Base-by-base conservation (phyloP, 2,329 filamentous ascomycete species). In the Bertia moriformis region DNA sequence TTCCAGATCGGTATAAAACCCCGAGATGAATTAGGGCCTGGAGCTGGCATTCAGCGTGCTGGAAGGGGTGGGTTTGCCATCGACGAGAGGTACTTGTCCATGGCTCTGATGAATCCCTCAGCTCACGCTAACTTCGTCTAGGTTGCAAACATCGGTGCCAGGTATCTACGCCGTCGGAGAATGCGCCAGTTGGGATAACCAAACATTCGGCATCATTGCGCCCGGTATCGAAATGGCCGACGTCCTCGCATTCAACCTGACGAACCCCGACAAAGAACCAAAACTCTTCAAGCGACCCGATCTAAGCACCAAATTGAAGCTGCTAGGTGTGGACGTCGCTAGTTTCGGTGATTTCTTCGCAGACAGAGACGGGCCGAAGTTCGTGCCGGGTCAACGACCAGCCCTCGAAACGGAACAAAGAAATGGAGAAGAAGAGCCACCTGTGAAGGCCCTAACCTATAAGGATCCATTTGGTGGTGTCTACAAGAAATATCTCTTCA, bases 321-420 rank as follows among this genome's bases (percentile, higher is more conserved):
- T 94, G 0, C 67, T 94, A 0, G 87, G 87, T 0, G 85, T 94
- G 5, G 84, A 94, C 46, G 88, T 94, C 3, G 88, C 88, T 14
- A 91, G 83, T 51, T 94, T 94, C 52, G 87, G 88, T 0, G 88
- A 94, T 54, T 94, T 88, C 63, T 94, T 94, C 47, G 87, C 87
- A 0, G 87, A 94, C 49, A 67, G 83, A 19, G 83, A 93, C 51
- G 86, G 86, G 0, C 84, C 85, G 0, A 81, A 79, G 45, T 68
- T 77, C 37, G 62, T 89, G n/a, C 86, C 84, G 0, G 66, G 59
- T 55, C 3, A 67, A 60, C 45, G 60, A 53, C 43, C 46, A 44
- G 44, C 57, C 73, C 29, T 69, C 69, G 50, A 65, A 57, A 24
- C 54, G 71, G 32, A 75, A 67, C 3, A n/a, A n/a, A n/a, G n/a